Conservation (phyloP, 306 rosid genomes). For the Myrica gale region DNA sequence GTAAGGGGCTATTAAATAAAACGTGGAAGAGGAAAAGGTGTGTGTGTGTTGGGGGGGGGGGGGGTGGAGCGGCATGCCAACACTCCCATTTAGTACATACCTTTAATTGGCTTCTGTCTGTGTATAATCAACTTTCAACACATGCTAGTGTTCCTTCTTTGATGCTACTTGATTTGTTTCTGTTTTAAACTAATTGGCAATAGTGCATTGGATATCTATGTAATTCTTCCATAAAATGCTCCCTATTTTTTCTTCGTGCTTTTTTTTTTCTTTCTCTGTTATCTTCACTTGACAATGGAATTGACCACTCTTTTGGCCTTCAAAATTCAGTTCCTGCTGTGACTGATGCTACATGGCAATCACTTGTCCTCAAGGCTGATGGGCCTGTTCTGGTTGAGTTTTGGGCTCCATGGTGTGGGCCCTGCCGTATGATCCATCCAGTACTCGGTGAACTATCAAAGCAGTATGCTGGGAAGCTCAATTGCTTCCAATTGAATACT, state of each 20-base stretch:
- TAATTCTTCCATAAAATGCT: neutral
- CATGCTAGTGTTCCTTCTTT: neutral
- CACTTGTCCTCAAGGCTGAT: constrained; percentile 11
- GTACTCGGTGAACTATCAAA: constrained; percentile 9
- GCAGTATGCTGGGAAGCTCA: constrained; percentile 14
- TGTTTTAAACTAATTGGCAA: neutral
- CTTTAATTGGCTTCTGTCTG: neutral
- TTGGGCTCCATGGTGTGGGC: constrained; percentile 27
- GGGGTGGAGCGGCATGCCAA: too few relatives aligned
- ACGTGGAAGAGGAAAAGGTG: too few relatives aligned
- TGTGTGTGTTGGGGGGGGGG: too few relatives aligned
- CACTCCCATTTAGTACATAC: too few relatives aligned
- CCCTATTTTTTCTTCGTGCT: neutral
- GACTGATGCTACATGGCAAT: constrained; percentile 20
- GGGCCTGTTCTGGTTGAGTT: constrained; percentile 21
- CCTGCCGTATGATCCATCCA: constrained; percentile 19
- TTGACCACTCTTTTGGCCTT: neutral
- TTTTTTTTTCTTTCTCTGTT: neutral
- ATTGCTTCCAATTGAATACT: constrained; percentile 17
- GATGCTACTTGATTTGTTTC: neutral
- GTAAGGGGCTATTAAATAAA: too few relatives aligned
- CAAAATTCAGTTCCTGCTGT: constrained; percentile 12
- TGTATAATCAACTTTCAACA: neutral
- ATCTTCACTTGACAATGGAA: neutral
- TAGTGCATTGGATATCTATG: neutral